These are phyloP conservation scores for Auricularia auricula-judae DNA, from an alignment of 768 basidiomycete genomes.

Conservation along the genomic window DNA sequence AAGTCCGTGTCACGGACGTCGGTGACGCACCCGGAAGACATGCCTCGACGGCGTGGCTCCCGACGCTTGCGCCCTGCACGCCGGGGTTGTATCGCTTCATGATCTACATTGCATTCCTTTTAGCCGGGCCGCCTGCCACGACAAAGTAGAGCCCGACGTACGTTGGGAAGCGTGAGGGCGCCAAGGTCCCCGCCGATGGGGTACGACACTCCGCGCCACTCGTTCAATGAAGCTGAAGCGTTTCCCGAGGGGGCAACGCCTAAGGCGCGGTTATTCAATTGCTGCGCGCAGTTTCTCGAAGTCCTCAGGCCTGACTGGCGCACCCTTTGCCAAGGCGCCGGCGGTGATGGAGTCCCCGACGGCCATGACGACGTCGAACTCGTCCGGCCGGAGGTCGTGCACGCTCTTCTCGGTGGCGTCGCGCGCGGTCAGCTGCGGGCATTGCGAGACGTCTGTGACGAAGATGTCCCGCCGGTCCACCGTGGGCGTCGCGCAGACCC, in stretches of 20 bases:
- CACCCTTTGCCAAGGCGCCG: conserved; percentile 14
- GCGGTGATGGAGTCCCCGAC: conserved; percentile 26
- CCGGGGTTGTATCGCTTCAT: conserved; percentile 10
- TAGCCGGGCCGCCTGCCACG: background rate
- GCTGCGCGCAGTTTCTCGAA: too few relatives aligned
- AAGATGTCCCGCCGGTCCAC: background rate
- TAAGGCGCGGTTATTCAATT: too few relatives aligned
- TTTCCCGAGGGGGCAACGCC: background rate
- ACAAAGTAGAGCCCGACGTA: conserved; percentile 1
- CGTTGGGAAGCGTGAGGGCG: conserved; percentile 14
- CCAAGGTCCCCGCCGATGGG: conserved; percentile 12
- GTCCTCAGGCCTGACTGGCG: too few relatives aligned
- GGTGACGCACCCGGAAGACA: conserved; percentile 1
- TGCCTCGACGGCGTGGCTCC: conserved; percentile 8
- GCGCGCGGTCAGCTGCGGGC: background rate
- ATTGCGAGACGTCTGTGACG: background rate
- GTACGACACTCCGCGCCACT: conserved; percentile 14
- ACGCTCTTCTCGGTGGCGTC: background rate
- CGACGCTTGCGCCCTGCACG: conserved; percentile 6
- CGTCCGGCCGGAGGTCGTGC: conserved; percentile 15
- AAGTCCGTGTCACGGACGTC: too few relatives aligned
- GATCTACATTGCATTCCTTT: background rate
- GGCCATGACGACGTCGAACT: conserved; percentile 20
- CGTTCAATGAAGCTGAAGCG: conserved; percentile 3
- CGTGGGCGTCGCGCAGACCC: background rate